Conservation (phyloP, 305 asterid species). For the Petunia hybrid region DNA sequence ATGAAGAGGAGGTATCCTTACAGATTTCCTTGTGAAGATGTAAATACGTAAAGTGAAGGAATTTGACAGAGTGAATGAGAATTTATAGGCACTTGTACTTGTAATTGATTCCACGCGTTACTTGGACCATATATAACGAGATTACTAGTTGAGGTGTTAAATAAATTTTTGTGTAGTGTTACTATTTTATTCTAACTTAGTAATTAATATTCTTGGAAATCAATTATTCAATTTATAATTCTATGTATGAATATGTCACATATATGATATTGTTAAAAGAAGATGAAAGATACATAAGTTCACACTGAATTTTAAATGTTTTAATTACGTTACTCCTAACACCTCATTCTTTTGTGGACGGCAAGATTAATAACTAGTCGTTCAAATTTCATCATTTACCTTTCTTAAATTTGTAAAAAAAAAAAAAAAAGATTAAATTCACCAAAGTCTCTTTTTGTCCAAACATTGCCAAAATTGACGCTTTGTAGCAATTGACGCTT, state of each 20-base stretch:
- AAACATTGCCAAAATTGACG: neutral
- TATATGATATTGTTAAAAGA: too few species aligned
- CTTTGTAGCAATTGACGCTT: neutral
- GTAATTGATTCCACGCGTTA: neutral
- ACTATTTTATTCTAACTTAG: neutral
- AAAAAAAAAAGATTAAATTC: neutral
- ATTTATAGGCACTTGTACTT: neutral
- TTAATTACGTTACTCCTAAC: too few species aligned
- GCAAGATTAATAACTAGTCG: too few species aligned
- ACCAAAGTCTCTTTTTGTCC: neutral
- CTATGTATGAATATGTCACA: too few species aligned
- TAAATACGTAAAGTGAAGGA: neutral
- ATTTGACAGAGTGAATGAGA: neutral
- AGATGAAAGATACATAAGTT: too few species aligned
- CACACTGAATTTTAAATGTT: too few species aligned
- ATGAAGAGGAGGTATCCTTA: neutral
- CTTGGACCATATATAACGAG: neutral
- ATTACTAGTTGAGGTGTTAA: constrained; percentile 17
- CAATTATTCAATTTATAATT: too few species aligned
- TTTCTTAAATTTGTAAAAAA: too few species aligned
- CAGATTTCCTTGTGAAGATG: neutral
- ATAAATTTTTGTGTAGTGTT: neutral
- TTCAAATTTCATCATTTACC: too few species aligned
- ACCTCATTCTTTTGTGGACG: too few species aligned
- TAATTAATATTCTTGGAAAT: too few species aligned